A percentile compares a stretch with the other conserved stretches of the same genome.
Evolutionary conservation across 441 rosid genomes (phyloP).

Genomic region (Cnidoscolus chayamansa): DNA sequence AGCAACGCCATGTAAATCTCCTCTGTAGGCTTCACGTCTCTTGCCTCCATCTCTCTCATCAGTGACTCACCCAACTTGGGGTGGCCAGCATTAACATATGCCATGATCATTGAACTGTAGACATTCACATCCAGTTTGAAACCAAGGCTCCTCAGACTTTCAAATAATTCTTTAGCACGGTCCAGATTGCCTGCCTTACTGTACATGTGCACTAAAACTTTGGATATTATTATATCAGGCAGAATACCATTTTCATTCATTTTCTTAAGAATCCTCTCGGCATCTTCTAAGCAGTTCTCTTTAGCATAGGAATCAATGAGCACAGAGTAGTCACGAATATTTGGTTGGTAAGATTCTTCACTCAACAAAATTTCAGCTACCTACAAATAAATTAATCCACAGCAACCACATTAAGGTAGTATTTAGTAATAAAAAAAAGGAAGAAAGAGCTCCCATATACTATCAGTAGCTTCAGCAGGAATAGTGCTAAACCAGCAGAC

Average conservation of each 20-base stretch:
- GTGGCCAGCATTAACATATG: slow-evolving; percentile 55
- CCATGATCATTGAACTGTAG: slow-evolving; percentile 71
- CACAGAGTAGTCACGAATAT: slow-evolving; percentile 52
- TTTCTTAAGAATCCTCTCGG: slow-evolving; percentile 66
- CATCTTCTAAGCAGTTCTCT: slow-evolving; percentile 52
- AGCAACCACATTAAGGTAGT: slow-evolving; percentile 21
- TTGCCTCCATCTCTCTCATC: slow-evolving; percentile 51
- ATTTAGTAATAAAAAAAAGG: neutral
- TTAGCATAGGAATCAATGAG: slow-evolving; percentile 65
- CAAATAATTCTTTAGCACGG: slow-evolving; percentile 64
- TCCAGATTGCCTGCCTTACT: slow-evolving; percentile 62
- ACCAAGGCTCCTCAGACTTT: slow-evolving; percentile 54
- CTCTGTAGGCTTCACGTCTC: slow-evolving; percentile 44
- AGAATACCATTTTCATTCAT: slow-evolving; percentile 57
- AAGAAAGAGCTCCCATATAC: neutral
- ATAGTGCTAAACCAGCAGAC: neutral
- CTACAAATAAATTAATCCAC: slow-evolving; percentile 40
- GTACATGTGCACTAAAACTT: slow-evolving; percentile 60
- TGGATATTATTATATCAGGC: slow-evolving; percentile 54
- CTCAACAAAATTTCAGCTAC: slow-evolving; percentile 60
- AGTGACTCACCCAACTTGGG: slow-evolving; percentile 44
- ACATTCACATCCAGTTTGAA: slow-evolving; percentile 52
- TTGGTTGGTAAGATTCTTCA: slow-evolving; percentile 61
- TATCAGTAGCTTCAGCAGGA: neutral
- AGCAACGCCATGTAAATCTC: slow-evolving; percentile 71